Evolutionary conservation across 73 alveolate genomes (phyloP).

Genomic region (Durusdinium trenchii): DNA sequence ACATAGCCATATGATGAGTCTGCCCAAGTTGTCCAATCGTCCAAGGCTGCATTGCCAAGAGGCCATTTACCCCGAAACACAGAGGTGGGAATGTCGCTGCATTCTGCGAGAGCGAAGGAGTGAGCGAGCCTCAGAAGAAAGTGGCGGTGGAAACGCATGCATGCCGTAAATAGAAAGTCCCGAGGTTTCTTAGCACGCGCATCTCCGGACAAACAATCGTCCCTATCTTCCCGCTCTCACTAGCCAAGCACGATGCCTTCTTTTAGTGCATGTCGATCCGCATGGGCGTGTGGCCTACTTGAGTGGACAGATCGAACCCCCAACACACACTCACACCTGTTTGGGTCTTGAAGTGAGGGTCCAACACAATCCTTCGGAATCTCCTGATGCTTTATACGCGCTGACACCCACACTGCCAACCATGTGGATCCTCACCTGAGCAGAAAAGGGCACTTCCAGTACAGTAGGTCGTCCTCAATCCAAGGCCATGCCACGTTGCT

Average conservation of each 20-base stretch:
- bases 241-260: neutral
- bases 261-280: neutral
- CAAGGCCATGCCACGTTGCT: neutral
- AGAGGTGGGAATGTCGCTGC: conserved; percentile 18
- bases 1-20: too few species aligned
- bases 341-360: too few species aligned
- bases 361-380: too few species aligned
- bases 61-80: neutral
- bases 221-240: too few species aligned
- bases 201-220: neutral
- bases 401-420: too few species aligned
- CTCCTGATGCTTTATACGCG: too few species aligned
- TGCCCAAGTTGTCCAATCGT: too few species aligned
- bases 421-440: too few species aligned
- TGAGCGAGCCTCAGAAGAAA: conserved; percentile 17
- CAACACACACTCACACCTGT: too few species aligned
- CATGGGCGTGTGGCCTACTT: neutral
- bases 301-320: too few species aligned
- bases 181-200: neutral
- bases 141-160: too few species aligned
- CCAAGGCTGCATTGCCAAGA: neutral
- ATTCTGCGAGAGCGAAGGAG: neutral
- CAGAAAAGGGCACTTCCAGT: neutral
- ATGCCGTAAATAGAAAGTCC: neutral
- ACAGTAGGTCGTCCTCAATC: neutral